phyloP scores from a whole-genome alignment of 108 stramenopile species.

The Skeletonema tropicum region DNA sequence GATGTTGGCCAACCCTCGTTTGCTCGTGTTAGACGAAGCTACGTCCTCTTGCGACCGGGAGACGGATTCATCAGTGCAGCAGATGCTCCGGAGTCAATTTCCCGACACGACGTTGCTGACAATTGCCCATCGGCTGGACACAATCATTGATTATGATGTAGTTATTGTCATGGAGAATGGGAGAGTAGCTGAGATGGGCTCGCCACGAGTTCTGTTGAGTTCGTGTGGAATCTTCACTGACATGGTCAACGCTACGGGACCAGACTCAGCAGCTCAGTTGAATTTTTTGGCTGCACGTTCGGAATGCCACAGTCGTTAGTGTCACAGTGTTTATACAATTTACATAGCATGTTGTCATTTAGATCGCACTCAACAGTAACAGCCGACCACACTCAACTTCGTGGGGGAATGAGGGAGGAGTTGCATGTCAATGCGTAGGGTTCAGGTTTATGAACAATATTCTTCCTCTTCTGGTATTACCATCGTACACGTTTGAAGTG shows the following conservation, averaged over 20 bases:
- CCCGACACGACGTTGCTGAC: constrained; percentile 82
- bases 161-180: constrained; percentile 90
- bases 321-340: no score
- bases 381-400: no score
- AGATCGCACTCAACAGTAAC: no score
- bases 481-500: no score
- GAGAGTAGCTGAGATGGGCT: constrained; percentile 79
- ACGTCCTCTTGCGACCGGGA: constrained; percentile 41
- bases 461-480: no score
- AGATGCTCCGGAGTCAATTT: constrained; percentile 76
- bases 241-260: constrained; percentile 66
- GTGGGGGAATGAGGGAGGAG: no score
- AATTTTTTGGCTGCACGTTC: constrained; percentile 37
- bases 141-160: constrained; percentile 92
- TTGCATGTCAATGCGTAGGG: no score
- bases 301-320: no score
- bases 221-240: constrained; percentile 62
- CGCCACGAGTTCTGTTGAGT: constrained; percentile 74
- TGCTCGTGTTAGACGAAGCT: constrained; percentile 51
- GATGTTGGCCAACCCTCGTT: constrained; percentile 36
- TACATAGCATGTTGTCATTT: no score
- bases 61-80: constrained; percentile 79
- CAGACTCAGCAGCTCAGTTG: constrained; percentile 44
- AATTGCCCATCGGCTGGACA: constrained; percentile 89
- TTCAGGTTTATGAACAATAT: no score